Evolutionary conservation across 495 filamentous ascomycete genomes (phyloP).

Genomic region (Podospora pseudopauciseta): DNA sequence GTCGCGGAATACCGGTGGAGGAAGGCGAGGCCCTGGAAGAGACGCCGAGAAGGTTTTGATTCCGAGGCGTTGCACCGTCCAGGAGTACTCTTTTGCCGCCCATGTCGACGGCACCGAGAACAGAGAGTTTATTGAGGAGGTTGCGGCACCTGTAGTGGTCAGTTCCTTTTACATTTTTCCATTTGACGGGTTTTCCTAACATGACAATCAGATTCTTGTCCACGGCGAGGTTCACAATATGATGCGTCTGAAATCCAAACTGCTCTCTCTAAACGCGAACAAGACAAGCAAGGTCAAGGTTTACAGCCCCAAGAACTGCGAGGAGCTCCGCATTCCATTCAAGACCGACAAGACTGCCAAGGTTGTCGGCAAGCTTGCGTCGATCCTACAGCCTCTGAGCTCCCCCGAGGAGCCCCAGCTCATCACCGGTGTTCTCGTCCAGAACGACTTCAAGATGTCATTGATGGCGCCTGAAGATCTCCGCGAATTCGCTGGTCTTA

Average conservation of each 20-base stretch:
- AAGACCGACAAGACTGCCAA: slow-evolving; percentile 93
- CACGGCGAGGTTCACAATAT: slow-evolving; percentile 98
- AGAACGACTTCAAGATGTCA: slow-evolving; percentile 93
- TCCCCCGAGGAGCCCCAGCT: slow-evolving; percentile 44
- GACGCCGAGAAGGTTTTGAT: slow-evolving; percentile 82
- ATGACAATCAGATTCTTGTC: slow-evolving; percentile 68
- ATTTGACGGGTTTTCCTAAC: slow-evolving; percentile 23
- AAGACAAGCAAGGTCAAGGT: slow-evolving; percentile 81
- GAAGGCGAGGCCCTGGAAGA: slow-evolving; percentile 53
- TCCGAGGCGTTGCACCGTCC: slow-evolving; percentile 81
- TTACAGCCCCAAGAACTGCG: slow-evolving; percentile 88
- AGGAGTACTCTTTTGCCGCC: slow-evolving; percentile 91
- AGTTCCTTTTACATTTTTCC: slow-evolving; percentile 33
- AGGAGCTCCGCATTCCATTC: slow-evolving; percentile 93
- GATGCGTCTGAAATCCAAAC: slow-evolving; percentile 91
- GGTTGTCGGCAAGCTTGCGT: slow-evolving; percentile 89
- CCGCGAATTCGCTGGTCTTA: slow-evolving; percentile 90
- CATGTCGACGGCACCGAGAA: slow-evolving; percentile 98
- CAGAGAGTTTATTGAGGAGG: slow-evolving; percentile 88
- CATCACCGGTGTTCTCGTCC: slow-evolving; percentile 85
- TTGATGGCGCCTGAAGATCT: slow-evolving; percentile 96
- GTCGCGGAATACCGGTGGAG: slow-evolving; percentile 58
- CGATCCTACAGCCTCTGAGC: slow-evolving; percentile 61
- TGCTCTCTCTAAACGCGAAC: slow-evolving; percentile 82
- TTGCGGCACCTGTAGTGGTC: slow-evolving; percentile 86